A percentile compares a stretch with the other conserved stretches of the same genome.
phyloP scores from a whole-genome alignment of 352 stramenopile species.

The Pythium biforme region DNA sequence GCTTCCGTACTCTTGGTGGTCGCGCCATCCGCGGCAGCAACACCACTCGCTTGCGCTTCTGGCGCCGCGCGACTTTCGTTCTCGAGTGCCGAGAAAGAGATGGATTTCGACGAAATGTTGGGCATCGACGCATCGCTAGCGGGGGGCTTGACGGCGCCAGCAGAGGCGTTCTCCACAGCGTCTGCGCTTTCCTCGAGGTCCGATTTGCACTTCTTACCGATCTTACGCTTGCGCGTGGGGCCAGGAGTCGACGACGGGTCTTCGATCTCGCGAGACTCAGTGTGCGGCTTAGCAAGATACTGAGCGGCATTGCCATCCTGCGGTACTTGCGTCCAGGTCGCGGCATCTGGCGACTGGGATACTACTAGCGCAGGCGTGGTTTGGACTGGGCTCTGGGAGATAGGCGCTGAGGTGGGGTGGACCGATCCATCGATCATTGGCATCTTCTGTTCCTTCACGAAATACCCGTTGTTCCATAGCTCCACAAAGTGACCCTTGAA shows the following conservation, averaged over 20 bases:
- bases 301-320: neutral
- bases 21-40: neutral
- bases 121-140: neutral
- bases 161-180: neutral
- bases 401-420: constrained; percentile 4
- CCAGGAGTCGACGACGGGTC: neutral
- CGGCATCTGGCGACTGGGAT: neutral
- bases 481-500: constrained; percentile 53
- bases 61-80: neutral
- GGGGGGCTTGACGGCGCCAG: neutral
- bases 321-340: neutral
- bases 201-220: neutral
- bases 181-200: neutral
- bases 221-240: neutral
- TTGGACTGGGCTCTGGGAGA: neutral
- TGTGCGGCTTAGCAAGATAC: neutral
- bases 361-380: neutral
- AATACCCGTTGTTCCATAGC: constrained; percentile 70
- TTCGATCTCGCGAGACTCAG: neutral
- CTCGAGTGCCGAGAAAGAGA: constrained; percentile 3
- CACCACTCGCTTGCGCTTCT: neutral
- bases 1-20: neutral
- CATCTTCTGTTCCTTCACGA: constrained; percentile 44
- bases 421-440: constrained; percentile 33
- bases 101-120: neutral